Base-by-base conservation (phyloP, 2,329 filamentous ascomycete species). In the Aspergillus spinulosporus region DNA sequence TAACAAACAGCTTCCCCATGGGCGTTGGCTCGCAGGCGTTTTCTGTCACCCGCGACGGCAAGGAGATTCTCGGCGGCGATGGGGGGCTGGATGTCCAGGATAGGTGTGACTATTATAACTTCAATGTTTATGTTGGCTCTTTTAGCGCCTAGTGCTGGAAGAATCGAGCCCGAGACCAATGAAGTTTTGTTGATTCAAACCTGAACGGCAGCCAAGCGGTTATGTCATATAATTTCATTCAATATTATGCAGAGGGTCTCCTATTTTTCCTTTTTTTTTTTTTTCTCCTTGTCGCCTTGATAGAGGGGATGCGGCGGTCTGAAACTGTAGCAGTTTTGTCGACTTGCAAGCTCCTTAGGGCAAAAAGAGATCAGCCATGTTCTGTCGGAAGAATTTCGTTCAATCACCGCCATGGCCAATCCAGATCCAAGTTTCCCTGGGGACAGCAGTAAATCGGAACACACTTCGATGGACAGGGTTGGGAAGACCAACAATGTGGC, bases 71-170 rank as follows among this genome's bases (percentile, higher is more conserved):
- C 7, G 43, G 21, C 4, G 61, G 59, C 7, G 21, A 57, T 48
- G 67, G 68, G 2, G 59, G 64, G 0, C 36, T 68, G 54, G 58
- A 59, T 5, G 63, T 72, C 32, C 54, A 60, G 37, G 57, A 68
- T 40, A 61, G 49, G 1, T 72, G 69, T 45, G 55, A 62, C 26
- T 59, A 59, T 40, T 72, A 72, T 50, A 72, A 72, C 31, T 72
- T 65, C 54, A 72, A 72, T 60, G 69, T 69, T 8, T 72, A 70
- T 57, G 66, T 70, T 11, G 70, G 70, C 8, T 49, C 50, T 8
- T 49, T 48, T 29, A 36, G 14, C 34, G 43, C 43, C 12, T 29
- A 45, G 15, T 12, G 34, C 9, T 37, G 34, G 34, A 12, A 11
- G 34, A 12, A 21, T 37, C 9, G 11, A 37, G 21, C 21, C 21